Percentiles rank a stretch among this genome's conserved stretches.
Conservation (phyloP, 805 yeast genomes). For the Candida patagonica region DNA sequence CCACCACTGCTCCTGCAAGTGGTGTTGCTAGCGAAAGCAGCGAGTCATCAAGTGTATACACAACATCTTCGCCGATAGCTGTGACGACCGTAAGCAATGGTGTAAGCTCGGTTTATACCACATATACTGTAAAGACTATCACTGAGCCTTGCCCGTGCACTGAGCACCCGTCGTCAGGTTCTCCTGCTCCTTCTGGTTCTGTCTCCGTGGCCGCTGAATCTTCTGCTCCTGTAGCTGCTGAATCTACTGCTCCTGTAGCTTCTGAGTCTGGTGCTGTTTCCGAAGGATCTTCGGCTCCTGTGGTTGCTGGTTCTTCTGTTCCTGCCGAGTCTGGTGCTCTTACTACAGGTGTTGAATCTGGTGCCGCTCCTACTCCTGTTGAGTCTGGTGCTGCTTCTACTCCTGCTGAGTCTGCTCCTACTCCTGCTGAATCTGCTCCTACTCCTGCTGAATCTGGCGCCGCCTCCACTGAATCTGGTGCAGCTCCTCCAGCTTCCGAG, state of each 20-base stretch:
- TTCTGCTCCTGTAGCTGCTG: background rate
- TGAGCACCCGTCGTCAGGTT: background rate
- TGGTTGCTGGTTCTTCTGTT: slow-evolving; percentile 1
- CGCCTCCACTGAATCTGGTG: too few species aligned
- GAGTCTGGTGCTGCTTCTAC: too few species aligned
- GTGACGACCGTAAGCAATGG: background rate
- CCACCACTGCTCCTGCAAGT: background rate
- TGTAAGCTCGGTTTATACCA: background rate
- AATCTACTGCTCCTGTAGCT: background rate
- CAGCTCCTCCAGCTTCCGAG: too few species aligned
- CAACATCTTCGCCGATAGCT: too few species aligned
- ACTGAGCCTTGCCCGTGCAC: background rate
- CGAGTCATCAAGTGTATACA: too few species aligned
- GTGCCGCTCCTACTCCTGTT: too few species aligned
- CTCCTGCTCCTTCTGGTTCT: background rate
- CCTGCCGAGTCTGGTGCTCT: background rate
- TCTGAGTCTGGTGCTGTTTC: background rate
- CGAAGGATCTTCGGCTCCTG: background rate
- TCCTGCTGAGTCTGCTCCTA: too few species aligned
- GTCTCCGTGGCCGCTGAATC: slow-evolving; percentile 1
- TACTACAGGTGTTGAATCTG: background rate
- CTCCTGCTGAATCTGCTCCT: too few species aligned
- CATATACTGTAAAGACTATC: background rate
- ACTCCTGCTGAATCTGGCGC: too few species aligned
- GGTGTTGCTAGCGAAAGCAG: background rate